phyloP scores from a whole-genome alignment of 2,329 filamentous ascomycete species.

The Fonsecaea pedrosoi region DNA sequence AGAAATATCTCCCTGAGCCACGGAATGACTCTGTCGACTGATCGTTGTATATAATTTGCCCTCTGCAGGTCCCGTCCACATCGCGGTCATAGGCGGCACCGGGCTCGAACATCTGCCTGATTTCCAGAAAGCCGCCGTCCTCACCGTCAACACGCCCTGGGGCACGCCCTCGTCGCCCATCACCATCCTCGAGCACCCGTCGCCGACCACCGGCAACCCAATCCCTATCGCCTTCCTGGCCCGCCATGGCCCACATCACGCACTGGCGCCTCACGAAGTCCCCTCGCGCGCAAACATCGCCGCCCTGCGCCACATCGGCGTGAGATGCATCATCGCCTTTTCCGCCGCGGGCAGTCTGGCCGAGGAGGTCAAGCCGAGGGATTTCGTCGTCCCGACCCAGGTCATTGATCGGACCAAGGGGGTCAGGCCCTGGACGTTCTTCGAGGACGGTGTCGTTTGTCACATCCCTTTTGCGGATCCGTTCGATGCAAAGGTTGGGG shows the following conservation, averaged over 20 bases:
- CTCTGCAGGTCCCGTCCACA: conserved; percentile 69
- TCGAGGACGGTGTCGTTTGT: conserved; percentile 79
- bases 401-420: conserved; percentile 98
- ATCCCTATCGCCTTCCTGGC: conserved; percentile 86
- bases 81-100: conserved; percentile 92
- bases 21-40: background rate
- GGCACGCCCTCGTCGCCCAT: conserved; percentile 78
- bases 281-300: conserved; percentile 94
- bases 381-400: conserved; percentile 96
- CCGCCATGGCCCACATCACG: conserved; percentile 86
- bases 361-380: conserved; percentile 91
- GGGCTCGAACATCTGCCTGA: conserved; percentile 85
- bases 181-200: conserved; percentile 84
- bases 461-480: conserved; percentile 97
- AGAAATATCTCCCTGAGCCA: background rate
- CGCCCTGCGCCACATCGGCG: conserved; percentile 89
- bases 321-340: conserved; percentile 91
- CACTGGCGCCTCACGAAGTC: conserved; percentile 93
- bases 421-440: conserved; percentile 92
- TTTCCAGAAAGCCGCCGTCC: conserved; percentile 81
- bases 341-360: conserved; percentile 91
- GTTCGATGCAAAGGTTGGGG: conserved; percentile 79
- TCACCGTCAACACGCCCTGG: conserved; percentile 86
- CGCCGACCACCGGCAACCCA: conserved; percentile 67
- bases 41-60: background rate